A percentile compares a stretch with the other conserved stretches of the same genome.
Conservation (phyloP, 1,284 basidiomycete genomes). For the Neotropicomus parvogracilis region DNA sequence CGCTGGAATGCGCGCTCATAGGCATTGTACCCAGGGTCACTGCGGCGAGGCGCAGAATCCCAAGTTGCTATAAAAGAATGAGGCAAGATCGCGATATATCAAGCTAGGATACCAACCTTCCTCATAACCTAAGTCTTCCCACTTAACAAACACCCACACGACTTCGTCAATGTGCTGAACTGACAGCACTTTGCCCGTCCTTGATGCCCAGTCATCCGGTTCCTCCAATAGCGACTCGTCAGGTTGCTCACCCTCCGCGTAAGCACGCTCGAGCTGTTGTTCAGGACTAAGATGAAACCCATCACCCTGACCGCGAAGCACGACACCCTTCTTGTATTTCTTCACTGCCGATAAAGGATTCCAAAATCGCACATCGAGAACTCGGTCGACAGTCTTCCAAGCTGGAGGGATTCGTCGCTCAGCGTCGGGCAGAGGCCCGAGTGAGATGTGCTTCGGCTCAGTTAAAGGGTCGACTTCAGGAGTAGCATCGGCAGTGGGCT, state of each 20-base stretch:
- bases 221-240: conserved; percentile 48
- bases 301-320: conserved; percentile 35
- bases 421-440: conserved; percentile 51
- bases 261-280: conserved; percentile 41
- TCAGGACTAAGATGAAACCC: conserved; percentile 24
- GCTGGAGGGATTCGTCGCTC: conserved; percentile 64
- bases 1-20: conserved; percentile 64
- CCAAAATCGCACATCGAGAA: conserved; percentile 75
- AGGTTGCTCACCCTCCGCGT: conserved; percentile 58
- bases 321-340: conserved; percentile 24
- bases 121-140: conserved; percentile 87
- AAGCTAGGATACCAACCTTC: conserved; percentile 55
- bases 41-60: conserved; percentile 77
- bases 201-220: conserved; percentile 57
- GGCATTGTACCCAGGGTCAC: conserved; percentile 55
- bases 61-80: conserved; percentile 62
- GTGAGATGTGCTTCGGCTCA: conserved; percentile 19
- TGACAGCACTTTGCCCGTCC: conserved; percentile 43
- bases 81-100: not conserved
- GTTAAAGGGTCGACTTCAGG: conserved; percentile 36
- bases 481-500: conserved; percentile 35
- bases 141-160: conserved; percentile 83
- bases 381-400: conserved; percentile 79
- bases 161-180: conserved; percentile 56
- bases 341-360: conserved; percentile 8